A percentile compares a stretch with the other conserved stretches of the same genome.
phyloP scores from a whole-genome alignment of 305 asterid genomes.

The Fraxinus platypoda region DNA sequence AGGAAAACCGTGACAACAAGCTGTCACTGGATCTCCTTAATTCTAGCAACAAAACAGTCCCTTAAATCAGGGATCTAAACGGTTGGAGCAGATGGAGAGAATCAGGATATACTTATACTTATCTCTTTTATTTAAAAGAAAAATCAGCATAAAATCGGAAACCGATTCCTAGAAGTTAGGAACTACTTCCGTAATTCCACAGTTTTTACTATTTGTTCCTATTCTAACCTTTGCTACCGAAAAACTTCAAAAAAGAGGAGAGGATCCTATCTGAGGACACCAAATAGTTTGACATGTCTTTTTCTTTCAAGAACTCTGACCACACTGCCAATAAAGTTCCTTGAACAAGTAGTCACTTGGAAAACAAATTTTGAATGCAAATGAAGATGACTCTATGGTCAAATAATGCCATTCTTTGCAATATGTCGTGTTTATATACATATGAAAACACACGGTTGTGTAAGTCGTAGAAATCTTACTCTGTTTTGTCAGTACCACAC shows the following conservation, averaged over 20 bases:
- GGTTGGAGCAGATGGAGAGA: neutral
- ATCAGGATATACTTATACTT: neutral
- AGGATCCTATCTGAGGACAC: neutral
- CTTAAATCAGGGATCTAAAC: neutral
- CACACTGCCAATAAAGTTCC: neutral
- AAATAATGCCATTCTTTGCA: slow-evolving; percentile 4
- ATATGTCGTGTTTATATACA: neutral
- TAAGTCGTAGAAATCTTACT: slow-evolving; percentile 52
- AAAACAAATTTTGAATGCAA: slow-evolving; percentile 4
- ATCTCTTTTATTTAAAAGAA: neutral
- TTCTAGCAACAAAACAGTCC: neutral
- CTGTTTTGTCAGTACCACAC: slow-evolving; percentile 73
- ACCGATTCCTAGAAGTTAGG: neutral
- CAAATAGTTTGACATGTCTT: neutral
- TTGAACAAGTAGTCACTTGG: neutral
- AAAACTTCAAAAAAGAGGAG: neutral
- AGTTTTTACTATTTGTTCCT: neutral
- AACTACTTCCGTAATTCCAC: neutral
- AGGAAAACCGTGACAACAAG: neutral
- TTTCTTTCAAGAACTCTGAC: neutral
- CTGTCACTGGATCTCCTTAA: neutral
- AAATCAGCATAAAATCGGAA: neutral
- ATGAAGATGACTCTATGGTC: neutral
- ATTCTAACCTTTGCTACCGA: neutral
- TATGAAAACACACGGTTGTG: neutral